Percentiles rank a stretch among this genome's conserved stretches.
These are phyloP conservation scores for Backusella mclennaniae DNA, from an alignment of 192 early-diverging fungal species.

Conservation along the genomic window DNA sequence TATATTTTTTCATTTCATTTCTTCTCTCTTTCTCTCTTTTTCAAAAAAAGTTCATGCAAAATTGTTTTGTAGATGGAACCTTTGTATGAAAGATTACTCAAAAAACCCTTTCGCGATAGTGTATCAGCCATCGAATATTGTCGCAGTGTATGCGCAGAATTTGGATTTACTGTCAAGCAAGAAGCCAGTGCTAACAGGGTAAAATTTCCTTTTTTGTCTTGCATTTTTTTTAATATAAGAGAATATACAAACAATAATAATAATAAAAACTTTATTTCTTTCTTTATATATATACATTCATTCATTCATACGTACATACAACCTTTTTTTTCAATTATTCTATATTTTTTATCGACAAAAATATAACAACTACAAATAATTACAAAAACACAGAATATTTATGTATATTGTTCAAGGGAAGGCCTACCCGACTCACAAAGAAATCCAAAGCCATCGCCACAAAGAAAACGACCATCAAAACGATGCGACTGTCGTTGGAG, in stretches of 20 bases:
- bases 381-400: constrained; percentile 49
- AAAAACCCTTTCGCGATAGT: constrained; percentile 48
- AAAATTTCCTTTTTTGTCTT: constrained; percentile 18
- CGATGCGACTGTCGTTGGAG: constrained; percentile 62
- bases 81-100: constrained; percentile 47
- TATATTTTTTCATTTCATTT: background rate
- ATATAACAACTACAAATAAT: background rate
- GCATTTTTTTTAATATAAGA: background rate
- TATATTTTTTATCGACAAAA: background rate
- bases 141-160: constrained; percentile 47
- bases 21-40: background rate
- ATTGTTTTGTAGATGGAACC: constrained; percentile 43
- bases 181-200: constrained; percentile 61
- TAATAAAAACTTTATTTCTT: constrained; percentile 7
- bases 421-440: constrained; percentile 55
- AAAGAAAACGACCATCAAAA: constrained; percentile 54
- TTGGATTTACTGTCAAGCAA: constrained; percentile 60
- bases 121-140: constrained; percentile 48
- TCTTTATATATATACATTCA: background rate
- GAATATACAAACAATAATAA: background rate
- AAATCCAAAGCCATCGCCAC: constrained; percentile 49
- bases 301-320: background rate
- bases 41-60: constrained; percentile 1
- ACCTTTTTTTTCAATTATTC: background rate
- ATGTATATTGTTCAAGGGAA: constrained; percentile 61